Percentiles rank a stretch among this genome's conserved stretches.
These are phyloP conservation scores for Thuja plicata DNA, from an alignment of 83 land plant genomes.

Conservation along the genomic window DNA sequence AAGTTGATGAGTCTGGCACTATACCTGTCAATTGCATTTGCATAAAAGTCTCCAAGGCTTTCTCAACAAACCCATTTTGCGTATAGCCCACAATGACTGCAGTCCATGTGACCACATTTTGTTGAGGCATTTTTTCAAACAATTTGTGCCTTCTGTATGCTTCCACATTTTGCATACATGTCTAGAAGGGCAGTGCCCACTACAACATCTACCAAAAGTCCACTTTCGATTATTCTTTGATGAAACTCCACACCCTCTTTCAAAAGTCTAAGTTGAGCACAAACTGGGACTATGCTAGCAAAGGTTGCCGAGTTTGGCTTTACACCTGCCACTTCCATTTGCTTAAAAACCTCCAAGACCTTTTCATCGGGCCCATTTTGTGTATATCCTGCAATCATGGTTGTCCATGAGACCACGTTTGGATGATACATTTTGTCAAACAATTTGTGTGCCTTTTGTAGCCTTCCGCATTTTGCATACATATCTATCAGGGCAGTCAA, in stretches of 20 bases:
- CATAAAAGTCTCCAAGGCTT: slow-evolving; percentile 26
- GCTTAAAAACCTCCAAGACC: slow-evolving; percentile 33
- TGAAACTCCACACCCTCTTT: slow-evolving; percentile 22
- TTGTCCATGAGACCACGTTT: slow-evolving; percentile 49
- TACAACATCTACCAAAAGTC: slow-evolving; percentile 6
- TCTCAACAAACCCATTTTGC: slow-evolving; percentile 29
- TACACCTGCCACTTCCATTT: slow-evolving; percentile 26
- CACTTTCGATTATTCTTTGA: slow-evolving; percentile 6
- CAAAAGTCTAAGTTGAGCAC: slow-evolving; percentile 29
- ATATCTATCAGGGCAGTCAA: slow-evolving; percentile 44
- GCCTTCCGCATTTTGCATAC: slow-evolving; percentile 31
- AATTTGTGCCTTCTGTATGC: slow-evolving; percentile 24
- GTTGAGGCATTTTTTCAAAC: slow-evolving; percentile 29
- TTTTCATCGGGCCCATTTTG: slow-evolving; percentile 31
- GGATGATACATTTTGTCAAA: slow-evolving; percentile 43
- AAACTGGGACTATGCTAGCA: slow-evolving; percentile 48
- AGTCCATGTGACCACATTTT: slow-evolving; percentile 48
- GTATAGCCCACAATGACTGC: slow-evolving; percentile 33
- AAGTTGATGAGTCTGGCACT: slow-evolving; percentile 31
- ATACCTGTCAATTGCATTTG: slow-evolving; percentile 45
- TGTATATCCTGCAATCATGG: slow-evolving; percentile 54
- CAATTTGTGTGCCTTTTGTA: slow-evolving; percentile 27
- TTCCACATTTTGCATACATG: slow-evolving; percentile 77
- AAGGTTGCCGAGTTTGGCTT: slow-evolving; percentile 37
- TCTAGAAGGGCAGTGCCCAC: slow-evolving; percentile 45